phyloP scores from a whole-genome alignment of 495 filamentous ascomycete genomes.

The Penicillium flavigenum region DNA sequence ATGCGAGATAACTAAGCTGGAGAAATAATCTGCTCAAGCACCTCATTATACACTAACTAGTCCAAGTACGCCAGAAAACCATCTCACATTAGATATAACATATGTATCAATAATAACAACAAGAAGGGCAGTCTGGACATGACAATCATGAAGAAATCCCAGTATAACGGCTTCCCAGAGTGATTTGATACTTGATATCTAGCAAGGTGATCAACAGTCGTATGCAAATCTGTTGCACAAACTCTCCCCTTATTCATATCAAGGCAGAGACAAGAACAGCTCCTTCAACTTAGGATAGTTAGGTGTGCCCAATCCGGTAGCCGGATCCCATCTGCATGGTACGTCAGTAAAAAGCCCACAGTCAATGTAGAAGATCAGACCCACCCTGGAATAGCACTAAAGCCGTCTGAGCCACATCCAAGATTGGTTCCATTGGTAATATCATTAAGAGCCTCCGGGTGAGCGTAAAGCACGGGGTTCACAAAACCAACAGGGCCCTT shows the following conservation, averaged over 20 bases:
- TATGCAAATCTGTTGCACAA: background rate
- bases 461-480: conserved; percentile 51
- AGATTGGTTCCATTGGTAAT: conserved; percentile 47
- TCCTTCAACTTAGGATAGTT: conserved; percentile 51
- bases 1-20: background rate
- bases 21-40: background rate
- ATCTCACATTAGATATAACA: background rate
- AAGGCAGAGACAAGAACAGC: conserved; percentile 38
- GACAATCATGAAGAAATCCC: background rate
- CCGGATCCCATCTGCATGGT: conserved; percentile 49
- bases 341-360: conserved; percentile 4
- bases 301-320: conserved; percentile 54
- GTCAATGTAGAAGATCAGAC: background rate
- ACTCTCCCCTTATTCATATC: background rate
- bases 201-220: background rate
- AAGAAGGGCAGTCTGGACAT: background rate
- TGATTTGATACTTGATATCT: background rate
- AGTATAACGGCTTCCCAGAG: background rate
- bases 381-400: conserved; percentile 46
- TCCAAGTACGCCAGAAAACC: too few species aligned
- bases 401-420: conserved; percentile 52
- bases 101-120: background rate
- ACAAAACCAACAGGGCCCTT: conserved; percentile 53
- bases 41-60: background rate
- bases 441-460: conserved; percentile 50